Conservation (phyloP, 2,329 filamentous ascomycete genomes). For the Nothophaeocryptopus gaeumannii region DNA sequence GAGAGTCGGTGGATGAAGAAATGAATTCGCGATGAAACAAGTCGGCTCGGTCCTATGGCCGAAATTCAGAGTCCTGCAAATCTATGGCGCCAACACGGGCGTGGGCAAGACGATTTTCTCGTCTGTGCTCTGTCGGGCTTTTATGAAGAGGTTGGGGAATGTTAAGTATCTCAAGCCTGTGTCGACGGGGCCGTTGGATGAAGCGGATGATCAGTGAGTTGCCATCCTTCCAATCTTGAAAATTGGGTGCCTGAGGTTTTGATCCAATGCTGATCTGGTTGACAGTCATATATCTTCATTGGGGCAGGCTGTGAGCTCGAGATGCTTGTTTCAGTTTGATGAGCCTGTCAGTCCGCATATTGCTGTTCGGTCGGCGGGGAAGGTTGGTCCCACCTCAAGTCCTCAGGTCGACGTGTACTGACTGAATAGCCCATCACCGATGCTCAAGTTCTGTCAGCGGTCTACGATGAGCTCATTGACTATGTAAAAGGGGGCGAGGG, state of each 20-base stretch:
- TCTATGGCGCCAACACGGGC: slow-evolving; percentile 81
- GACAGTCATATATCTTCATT: slow-evolving; percentile 62
- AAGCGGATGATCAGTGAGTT: slow-evolving; percentile 67
- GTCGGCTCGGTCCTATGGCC: slow-evolving; percentile 65
- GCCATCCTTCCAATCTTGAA: too few relatives aligned
- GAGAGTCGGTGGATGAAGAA: too few relatives aligned
- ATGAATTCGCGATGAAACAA: slow-evolving; percentile 41
- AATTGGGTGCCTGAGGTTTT: not conserved
- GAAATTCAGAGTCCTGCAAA: slow-evolving; percentile 65
- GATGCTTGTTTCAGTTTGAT: slow-evolving; percentile 68
- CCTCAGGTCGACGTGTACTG: not conserved
- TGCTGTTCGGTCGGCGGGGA: slow-evolving; percentile 52
- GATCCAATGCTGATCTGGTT: not conserved
- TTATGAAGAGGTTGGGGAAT: slow-evolving; percentile 49
- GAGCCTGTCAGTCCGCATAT: slow-evolving; percentile 75
- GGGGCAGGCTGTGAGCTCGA: slow-evolving; percentile 55
- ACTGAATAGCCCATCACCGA: slow-evolving; percentile 25
- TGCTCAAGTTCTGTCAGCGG: slow-evolving; percentile 38
- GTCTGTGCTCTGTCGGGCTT: slow-evolving; percentile 66
- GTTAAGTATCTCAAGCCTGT: slow-evolving; percentile 75
- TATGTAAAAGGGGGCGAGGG: slow-evolving; percentile 46
- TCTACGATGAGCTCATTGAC: slow-evolving; percentile 42
- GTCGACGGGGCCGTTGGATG: slow-evolving; percentile 67
- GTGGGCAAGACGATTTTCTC: slow-evolving; percentile 82
- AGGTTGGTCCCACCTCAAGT: slow-evolving; percentile 12